These are phyloP conservation scores for Ceratocystis alfenasii DNA, from an alignment of 2,329 filamentous ascomycete species.

Conservation along the genomic window DNA sequence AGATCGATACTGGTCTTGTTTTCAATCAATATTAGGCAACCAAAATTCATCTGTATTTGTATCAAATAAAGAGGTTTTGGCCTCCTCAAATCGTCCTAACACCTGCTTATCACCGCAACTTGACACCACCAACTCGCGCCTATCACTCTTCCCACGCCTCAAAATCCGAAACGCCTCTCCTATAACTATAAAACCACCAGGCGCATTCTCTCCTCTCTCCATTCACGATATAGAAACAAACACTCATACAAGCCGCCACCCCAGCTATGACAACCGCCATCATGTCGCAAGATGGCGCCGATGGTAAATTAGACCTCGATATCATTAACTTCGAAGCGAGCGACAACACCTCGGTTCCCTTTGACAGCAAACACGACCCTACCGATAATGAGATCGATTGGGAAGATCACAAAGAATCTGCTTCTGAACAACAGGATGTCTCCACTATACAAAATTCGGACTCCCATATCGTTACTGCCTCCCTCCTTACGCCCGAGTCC, in stretches of 20 bases:
- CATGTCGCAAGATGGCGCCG: conserved; percentile 24
- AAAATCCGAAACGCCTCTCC: not conserved
- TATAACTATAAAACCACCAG: not conserved
- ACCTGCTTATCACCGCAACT: not conserved
- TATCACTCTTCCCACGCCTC: not conserved
- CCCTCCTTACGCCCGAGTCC: conserved; percentile 5
- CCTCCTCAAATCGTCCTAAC: not conserved
- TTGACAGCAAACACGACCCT: not conserved
- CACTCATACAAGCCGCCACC: too few relatives aligned
- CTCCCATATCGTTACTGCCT: not conserved
- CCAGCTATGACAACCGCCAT: conserved; percentile 22
- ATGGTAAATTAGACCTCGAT: conserved; percentile 28
- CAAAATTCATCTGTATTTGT: not conserved
- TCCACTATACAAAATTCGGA: not conserved
- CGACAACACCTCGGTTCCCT: conserved; percentile 22
- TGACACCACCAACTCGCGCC: not conserved
- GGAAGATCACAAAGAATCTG: conserved; percentile 18
- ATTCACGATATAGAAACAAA: not conserved
- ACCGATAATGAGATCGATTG: conserved; percentile 21
- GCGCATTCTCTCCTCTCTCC: not conserved
- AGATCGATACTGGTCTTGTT: not conserved
- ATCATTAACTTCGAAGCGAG: conserved; percentile 32
- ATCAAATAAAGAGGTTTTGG: not conserved
- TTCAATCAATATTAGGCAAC: too few relatives aligned
- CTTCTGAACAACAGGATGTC: not conserved